phyloP scores from a whole-genome alignment of 768 basidiomycete genomes.

The Panaeolus cyanescens region DNA sequence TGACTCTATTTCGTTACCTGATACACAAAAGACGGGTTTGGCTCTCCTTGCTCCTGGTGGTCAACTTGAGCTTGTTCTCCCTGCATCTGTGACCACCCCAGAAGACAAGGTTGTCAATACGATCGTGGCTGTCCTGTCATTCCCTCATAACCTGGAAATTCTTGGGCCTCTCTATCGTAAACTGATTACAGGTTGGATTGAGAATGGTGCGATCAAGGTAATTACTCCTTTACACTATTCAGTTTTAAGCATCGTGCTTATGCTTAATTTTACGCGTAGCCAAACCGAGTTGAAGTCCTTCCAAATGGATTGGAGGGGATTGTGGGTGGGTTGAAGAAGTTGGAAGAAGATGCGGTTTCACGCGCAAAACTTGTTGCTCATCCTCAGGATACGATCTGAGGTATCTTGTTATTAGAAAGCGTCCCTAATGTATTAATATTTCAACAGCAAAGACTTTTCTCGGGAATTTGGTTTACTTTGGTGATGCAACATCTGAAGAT shows the following conservation, averaged over 20 bases:
- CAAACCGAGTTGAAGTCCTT: slow-evolving; percentile 42
- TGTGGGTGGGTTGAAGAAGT: slow-evolving; percentile 37
- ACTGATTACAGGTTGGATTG: slow-evolving; percentile 13
- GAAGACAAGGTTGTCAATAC: slow-evolving; percentile 13
- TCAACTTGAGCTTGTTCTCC: slow-evolving; percentile 28
- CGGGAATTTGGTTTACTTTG: background rate
- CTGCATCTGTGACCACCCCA: background rate
- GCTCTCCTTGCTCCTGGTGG: slow-evolving; percentile 34
- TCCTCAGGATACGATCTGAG: slow-evolving; percentile 32
- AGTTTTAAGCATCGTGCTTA: background rate
- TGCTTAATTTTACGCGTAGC: slow-evolving; percentile 24
- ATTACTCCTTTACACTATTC: background rate
- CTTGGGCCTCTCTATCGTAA: slow-evolving; percentile 12
- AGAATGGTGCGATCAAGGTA: slow-evolving; percentile 22
- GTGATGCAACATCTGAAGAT: no score
- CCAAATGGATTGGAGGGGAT: slow-evolving; percentile 45
- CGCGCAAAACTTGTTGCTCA: slow-evolving; percentile 44
- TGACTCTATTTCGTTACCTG: slow-evolving; percentile 23
- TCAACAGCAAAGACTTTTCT: background rate
- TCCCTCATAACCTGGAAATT: slow-evolving; percentile 6
- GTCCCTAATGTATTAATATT: background rate
- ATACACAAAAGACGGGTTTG: slow-evolving; percentile 23
- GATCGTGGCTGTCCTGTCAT: slow-evolving; percentile 6
- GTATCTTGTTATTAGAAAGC: background rate
- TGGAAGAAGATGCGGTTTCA: slow-evolving; percentile 40